Conservation (phyloP, 768 basidiomycete genomes). For the Xanthoconium purpureum region DNA sequence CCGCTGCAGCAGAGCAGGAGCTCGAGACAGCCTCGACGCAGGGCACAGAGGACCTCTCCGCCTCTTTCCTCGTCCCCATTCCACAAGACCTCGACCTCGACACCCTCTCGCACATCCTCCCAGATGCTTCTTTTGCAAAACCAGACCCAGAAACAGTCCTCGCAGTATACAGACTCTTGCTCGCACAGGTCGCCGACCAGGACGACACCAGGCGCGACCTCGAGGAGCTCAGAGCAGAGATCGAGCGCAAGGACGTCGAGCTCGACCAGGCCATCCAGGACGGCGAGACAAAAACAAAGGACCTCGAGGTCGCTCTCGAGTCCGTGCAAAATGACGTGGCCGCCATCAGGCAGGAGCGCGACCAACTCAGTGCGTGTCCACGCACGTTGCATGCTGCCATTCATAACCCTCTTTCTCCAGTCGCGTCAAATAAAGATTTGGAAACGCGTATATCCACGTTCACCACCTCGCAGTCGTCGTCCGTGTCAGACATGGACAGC, state of each 20-base stretch:
- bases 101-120: slow-evolving; percentile 55
- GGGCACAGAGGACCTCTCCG: slow-evolving; percentile 35
- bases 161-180: slow-evolving; percentile 58
- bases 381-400: background rate
- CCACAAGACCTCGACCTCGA: slow-evolving; percentile 70
- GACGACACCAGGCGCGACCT: slow-evolving; percentile 59
- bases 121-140: slow-evolving; percentile 53
- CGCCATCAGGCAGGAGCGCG: slow-evolving; percentile 57
- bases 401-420: slow-evolving; percentile 32
- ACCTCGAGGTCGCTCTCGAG: slow-evolving; percentile 54
- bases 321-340: slow-evolving; percentile 53
- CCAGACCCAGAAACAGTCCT: slow-evolving; percentile 60
- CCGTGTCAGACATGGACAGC: slow-evolving; percentile 57
- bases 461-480: slow-evolving; percentile 56
- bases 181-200: slow-evolving; percentile 53
- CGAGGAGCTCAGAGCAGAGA: slow-evolving; percentile 67
- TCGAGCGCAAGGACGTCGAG: slow-evolving; percentile 74
- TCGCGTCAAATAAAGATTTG: slow-evolving; percentile 43
- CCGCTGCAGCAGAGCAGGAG: slow-evolving; percentile 28
- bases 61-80: slow-evolving; percentile 39
- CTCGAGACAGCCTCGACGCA: slow-evolving; percentile 34
- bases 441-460: slow-evolving; percentile 56
- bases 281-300: slow-evolving; percentile 57
- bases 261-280: slow-evolving; percentile 83
- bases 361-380: slow-evolving; percentile 56